Conservation (phyloP, 192 early-diverging fungal species). For the Phlyctochytrium bullatum region DNA sequence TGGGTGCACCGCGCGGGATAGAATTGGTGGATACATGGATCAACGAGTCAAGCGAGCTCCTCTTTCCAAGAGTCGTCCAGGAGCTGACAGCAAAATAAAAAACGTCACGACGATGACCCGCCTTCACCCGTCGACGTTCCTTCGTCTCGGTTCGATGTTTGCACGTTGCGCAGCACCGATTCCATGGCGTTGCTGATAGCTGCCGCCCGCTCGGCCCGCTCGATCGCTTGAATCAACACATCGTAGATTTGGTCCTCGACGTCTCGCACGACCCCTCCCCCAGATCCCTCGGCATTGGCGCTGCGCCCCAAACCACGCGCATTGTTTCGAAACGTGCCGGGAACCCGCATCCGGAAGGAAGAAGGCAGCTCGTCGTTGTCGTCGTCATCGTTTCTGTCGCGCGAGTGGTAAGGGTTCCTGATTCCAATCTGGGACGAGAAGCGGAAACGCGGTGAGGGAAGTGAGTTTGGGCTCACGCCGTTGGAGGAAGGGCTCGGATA, state of each 20-base stretch:
- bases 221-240: not conserved
- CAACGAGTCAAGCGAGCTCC: constrained; percentile 29
- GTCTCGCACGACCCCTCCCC: not conserved
- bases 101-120: too few species aligned
- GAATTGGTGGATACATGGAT: constrained; percentile 50
- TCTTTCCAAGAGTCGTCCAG: constrained; percentile 9
- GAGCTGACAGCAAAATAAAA: constrained; percentile 1
- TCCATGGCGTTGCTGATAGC: too few species aligned
- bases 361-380: not conserved
- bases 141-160: too few species aligned
- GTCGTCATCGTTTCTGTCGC: not conserved
- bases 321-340: too few species aligned
- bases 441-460: too few species aligned
- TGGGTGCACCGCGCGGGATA: constrained; percentile 77
- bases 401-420: not conserved
- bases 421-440: not conserved
- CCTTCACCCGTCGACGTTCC: too few species aligned
- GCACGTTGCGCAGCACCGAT: too few species aligned
- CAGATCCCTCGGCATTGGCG: not conserved
- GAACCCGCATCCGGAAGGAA: too few species aligned
- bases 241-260: constrained; percentile 2
- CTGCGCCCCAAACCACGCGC: too few species aligned
- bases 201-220: not conserved
- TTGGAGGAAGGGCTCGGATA: not conserved
- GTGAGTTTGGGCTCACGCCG: too few species aligned